These are phyloP conservation scores for Blastocystis sp. DNA, from an alignment of 352 stramenopile genomes.

Conservation along the genomic window DNA sequence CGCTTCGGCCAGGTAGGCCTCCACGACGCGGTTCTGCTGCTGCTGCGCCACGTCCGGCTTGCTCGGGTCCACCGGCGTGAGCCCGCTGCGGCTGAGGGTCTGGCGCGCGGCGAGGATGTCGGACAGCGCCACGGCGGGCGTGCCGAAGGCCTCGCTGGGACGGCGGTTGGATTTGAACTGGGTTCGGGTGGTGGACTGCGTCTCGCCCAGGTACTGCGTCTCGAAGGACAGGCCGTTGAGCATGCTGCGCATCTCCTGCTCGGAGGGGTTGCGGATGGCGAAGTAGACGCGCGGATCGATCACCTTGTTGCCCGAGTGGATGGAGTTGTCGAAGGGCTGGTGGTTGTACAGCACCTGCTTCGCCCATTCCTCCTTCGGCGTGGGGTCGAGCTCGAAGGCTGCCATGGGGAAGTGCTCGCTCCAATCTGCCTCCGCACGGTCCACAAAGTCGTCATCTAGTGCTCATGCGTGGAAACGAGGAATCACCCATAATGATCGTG, in stretches of 20 bases:
- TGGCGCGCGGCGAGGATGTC: neutral
- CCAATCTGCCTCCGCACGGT: neutral
- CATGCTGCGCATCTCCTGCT: slow-evolving; percentile 2
- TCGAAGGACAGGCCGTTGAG: slow-evolving; percentile 11
- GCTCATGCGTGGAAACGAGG: neutral
- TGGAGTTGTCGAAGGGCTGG: slow-evolving; percentile 39
- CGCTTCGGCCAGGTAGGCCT: neutral
- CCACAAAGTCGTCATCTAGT: slow-evolving; percentile 35
- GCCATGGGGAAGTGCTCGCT: slow-evolving; percentile 4
- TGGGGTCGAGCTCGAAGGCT: slow-evolving; percentile 45
- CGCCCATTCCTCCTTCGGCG: slow-evolving; percentile 39
- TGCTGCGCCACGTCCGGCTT: neutral
- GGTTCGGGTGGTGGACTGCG: neutral
- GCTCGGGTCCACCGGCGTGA: slow-evolving; percentile 16
- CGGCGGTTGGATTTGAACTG: neutral
- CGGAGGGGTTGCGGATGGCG: neutral
- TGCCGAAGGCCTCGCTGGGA: slow-evolving; percentile 8
- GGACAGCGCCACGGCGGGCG: neutral
- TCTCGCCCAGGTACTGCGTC: slow-evolving; percentile 5
- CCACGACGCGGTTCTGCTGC: neutral
- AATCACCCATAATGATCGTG: neutral
- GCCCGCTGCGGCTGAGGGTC: neutral
- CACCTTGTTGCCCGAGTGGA: neutral
- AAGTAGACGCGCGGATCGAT: slow-evolving; percentile 33
- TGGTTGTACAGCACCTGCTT: slow-evolving; percentile 42